A percentile compares a stretch with the other conserved stretches of the same genome.
These are phyloP conservation scores for Ustilago lituana DNA, from an alignment of 1,284 basidiomycete species.

Conservation along the genomic window DNA sequence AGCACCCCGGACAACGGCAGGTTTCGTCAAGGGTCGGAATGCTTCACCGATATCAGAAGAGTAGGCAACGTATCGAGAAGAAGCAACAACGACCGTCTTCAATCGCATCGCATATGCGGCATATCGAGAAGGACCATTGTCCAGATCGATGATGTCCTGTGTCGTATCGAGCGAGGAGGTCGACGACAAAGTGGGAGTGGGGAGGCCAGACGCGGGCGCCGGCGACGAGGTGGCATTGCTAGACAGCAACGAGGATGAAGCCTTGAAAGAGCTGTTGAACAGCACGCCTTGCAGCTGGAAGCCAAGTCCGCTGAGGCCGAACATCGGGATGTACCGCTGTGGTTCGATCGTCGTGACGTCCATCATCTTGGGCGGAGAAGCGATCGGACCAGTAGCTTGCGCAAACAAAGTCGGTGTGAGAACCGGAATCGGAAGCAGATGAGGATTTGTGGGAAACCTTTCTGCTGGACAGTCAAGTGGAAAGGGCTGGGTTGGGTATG, in stretches of 20 bases:
- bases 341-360: conserved; percentile 27
- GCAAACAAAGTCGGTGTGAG: too few relatives aligned
- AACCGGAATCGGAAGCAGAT: too few relatives aligned
- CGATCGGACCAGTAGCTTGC: too few relatives aligned
- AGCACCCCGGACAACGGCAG: conserved; percentile 79
- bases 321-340: conserved; percentile 39
- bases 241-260: conserved; percentile 27
- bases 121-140: conserved; percentile 54
- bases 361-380: conserved; percentile 26
- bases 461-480: too few relatives aligned
- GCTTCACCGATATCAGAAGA: conserved; percentile 92
- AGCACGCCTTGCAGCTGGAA: conserved; percentile 35
- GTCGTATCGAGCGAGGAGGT: conserved; percentile 9
- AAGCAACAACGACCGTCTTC: conserved; percentile 52
- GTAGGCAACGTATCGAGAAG: conserved; percentile 68
- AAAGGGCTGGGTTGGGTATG: too few relatives aligned
- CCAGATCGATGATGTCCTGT: conserved; percentile 37
- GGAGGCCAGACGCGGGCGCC: conserved; percentile 18
- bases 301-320: conserved; percentile 39
- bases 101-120: conserved; percentile 59
- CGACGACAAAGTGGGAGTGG: conserved; percentile 38
- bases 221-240: conserved; percentile 1
- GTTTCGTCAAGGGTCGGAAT: conserved; percentile 85
- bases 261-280: conserved; percentile 20
- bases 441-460: too few relatives aligned